Evolutionary conservation across 73 alveolate genomes (phyloP).

Genomic region (Durusdinium trenchii): DNA sequence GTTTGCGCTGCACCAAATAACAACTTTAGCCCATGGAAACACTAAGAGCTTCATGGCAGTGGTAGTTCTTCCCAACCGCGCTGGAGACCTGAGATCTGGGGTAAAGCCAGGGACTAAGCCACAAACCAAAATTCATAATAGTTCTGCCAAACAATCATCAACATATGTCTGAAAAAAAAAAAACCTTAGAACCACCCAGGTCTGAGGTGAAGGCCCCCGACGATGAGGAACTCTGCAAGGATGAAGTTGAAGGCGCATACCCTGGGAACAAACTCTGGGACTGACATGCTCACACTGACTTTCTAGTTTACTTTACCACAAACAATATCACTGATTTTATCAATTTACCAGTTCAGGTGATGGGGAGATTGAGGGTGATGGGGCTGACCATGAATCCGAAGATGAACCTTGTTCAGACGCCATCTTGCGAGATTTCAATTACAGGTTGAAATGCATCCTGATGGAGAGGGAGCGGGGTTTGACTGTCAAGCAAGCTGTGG

Average conservation of each 20-base stretch:
- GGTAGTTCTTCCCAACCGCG: neutral
- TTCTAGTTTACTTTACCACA: neutral
- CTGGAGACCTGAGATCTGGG: neutral
- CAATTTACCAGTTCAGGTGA: neutral
- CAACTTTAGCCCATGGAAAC: neutral
- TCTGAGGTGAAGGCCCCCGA: neutral
- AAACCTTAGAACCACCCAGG: neutral
- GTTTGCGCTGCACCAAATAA: neutral
- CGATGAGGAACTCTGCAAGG: neutral
- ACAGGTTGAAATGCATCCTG: slow-evolving; percentile 2
- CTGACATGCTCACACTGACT: neutral
- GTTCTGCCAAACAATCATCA: neutral
- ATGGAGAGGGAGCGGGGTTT: neutral
- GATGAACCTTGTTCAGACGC: neutral
- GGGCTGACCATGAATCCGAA: neutral
- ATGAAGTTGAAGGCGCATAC: neutral
- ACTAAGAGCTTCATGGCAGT: neutral
- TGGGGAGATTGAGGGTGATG: neutral
- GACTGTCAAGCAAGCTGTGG: neutral
- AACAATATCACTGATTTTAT: neutral
- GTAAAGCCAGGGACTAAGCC: neutral
- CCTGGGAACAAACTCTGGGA: neutral
- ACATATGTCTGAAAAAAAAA: neutral
- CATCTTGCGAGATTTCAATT: slow-evolving; percentile 44
- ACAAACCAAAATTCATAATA: no score